Evolutionary conservation across 805 yeast species (phyloP), one percentile per base, ranked within the genome.

Genomic region (Metschnikowia colocasiae): DNA sequence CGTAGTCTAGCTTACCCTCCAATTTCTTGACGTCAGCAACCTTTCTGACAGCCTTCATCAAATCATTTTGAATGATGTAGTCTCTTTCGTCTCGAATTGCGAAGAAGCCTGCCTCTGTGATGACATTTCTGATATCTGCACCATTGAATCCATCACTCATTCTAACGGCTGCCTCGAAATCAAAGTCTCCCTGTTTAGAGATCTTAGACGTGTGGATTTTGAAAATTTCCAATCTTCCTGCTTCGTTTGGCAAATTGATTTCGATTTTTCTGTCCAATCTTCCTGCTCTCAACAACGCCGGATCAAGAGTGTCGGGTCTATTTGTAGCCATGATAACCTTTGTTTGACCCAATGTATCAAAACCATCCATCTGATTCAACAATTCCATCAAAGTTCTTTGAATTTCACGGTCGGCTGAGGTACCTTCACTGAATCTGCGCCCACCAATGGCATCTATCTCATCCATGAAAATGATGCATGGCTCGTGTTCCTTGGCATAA

Each of bases 61-160:
- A 66, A 73, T 94, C 99, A 59, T 86, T 83, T 66, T 94, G 99
- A 45, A 88, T 66, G 59, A 94, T 89, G 70, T 88, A 89, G 65
- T 92, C 97, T 61, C 99, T 83, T 64, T 94, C 99, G 62, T 94
- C 97, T 71, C 99, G 82, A 59, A 94, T 94, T 45, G 99, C 98
- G 59, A 91, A 89, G 72, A 94, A 94, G 2, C 99, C 99, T 23
- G 97, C 97, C 73, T 92, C 99, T n/a, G 99, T 92, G 29, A 91
- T 79, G 50, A 94, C 96, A 65, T 92, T 92, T 68, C 99, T 83
- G 59, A 92, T 85, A 77, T 92, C 99, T 5, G 98, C 98, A 74
- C 99, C 99, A 69, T 92, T 92, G 72, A 94, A 94, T 2, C 98
- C 98, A 70, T 92, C 99, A 67, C 95, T 86, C 98, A 94, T 94